Evolutionary conservation across 108 stramenopile species (phyloP), one percentile per base, ranked within the genome.

Genomic region (Conticribra guillardii): DNA sequence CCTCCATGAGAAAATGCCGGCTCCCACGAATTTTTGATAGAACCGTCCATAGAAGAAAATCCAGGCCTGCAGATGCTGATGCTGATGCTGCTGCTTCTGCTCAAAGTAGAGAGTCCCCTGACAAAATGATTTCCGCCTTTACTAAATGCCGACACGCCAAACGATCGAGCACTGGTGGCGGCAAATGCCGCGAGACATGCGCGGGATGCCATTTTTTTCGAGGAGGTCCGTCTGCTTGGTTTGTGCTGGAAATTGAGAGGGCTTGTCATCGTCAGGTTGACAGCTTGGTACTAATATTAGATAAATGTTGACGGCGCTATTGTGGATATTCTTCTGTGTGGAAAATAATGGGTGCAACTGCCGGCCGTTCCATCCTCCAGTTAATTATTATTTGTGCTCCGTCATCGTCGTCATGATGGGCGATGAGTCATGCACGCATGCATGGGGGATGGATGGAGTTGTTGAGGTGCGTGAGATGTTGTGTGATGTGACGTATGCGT

Each of bases 141-240:
- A 29, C 59, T 41, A 28, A 69, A 68, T 4, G 66, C 66, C 46
- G 76, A 55, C 26, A 50, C 55, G n/a, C 68, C 50, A 17, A 18
- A 11, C 7, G 64, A 52, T 53, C 64, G 49, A 34, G 31, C 51
- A 22, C 67, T 33, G 3, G 70, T 65, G 15, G 78, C 71, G 3
- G 53, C 66, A 31, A 53, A 37, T 17, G 65, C 70, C 11, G 59
- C 60, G 57, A 60, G 45, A 41, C 71, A 78, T n/a, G 76, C 78
- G 22, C 78, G 78, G 31, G 78, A 79, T 50, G 78, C 71, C 78
- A 79, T 79, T 71, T 63, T 79, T 57, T 66, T 72, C 48, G 65
- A 30, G 22, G 59, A 34, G 45, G 49, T 59, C 47, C 58, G 50
- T 53, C 32, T 24, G 47, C 9, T 61, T 54, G 30, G 30, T 17